Base-by-base conservation (phyloP, 2,329 filamentous ascomycete genomes). In the Fusarium haematococcum region DNA sequence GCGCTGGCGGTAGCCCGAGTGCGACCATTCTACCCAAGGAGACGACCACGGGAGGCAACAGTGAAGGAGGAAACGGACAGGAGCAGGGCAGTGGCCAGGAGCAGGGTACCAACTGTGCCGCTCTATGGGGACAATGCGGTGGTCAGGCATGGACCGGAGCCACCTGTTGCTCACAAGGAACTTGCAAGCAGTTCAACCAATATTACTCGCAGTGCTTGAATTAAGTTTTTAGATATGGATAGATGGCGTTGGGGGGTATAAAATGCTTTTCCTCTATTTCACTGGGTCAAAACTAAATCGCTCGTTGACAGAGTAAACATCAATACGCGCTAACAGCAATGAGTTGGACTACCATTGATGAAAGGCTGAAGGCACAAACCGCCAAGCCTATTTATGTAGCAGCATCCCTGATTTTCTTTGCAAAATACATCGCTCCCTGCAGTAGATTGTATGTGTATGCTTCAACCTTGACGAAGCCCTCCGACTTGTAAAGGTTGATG, bases 361-460 rank as follows among this genome's bases (percentile, higher is more conserved):
- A 52, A 52, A 30, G 6, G 10, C 2, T 3, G 3, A 7, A 52
- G 27, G 18, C 10, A 11, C 10, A 32, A 27, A 13, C 7, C 48
- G 25, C 25, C 27, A 32, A 7, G 18, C 25, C 16, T 2, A 20
- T 52, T 32, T 4, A n/a, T 1, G 25, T 14, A 6, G 9, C 35
- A 14, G 6, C 25, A 13, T 45, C 27, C n/a, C n/a, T 18, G 3
- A 68, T 41, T 18, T 25, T 66, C 48, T 75, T 76, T 2, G 69
- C 45, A 64, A 79, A 76, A 41, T 77, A 79, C 9, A 77, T 50
- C 6, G 63, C 72, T 10, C 75, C 78, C 2, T 73, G 20, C 3
- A 77, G 54, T 3, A 77, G 76, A 18, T 74, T 80, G n/a, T 52
- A 41, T 18, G 77, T 73, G 43, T 80, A 80, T 0, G 71, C 65